Conservation (phyloP, 768 basidiomycete species). For the Leucosporidium yakuticum region DNA sequence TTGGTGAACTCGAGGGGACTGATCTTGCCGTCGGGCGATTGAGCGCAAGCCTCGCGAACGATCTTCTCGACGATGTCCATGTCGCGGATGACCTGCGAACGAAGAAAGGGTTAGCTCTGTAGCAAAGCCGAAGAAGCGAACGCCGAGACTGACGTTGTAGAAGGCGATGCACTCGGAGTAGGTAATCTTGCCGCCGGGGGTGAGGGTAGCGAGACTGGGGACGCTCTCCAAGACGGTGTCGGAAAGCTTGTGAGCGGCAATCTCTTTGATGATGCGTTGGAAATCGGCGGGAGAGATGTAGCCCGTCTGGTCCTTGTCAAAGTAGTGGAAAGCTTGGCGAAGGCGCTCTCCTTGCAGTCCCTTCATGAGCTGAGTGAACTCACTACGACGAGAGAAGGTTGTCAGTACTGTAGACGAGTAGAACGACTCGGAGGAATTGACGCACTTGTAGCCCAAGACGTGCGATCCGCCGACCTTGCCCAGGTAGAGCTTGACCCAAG, state of each 20-base stretch:
- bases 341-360: slow-evolving; percentile 95
- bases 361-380: slow-evolving; percentile 98
- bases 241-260: slow-evolving; percentile 94
- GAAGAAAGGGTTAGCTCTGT: background rate
- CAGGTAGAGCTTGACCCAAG: slow-evolving; percentile 94
- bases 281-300: slow-evolving; percentile 91
- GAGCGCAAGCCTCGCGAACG: slow-evolving; percentile 66
- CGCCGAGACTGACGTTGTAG: slow-evolving; percentile 70
- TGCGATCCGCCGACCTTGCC: slow-evolving; percentile 74
- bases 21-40: slow-evolving; percentile 91
- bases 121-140: background rate
- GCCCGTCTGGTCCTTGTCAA: slow-evolving; percentile 82
- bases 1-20: slow-evolving; percentile 86
- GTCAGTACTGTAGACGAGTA: background rate
- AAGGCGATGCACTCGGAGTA: slow-evolving; percentile 96
- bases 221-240: slow-evolving; percentile 85
- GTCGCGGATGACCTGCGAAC: slow-evolving; percentile 50
- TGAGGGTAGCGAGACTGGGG: slow-evolving; percentile 83
- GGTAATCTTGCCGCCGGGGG: slow-evolving; percentile 80
- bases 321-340: slow-evolving; percentile 87
- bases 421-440: background rate
- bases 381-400: slow-evolving; percentile 59
- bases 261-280: slow-evolving; percentile 84
- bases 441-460: slow-evolving; percentile 37
- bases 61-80: slow-evolving; percentile 96